Evolutionary conservation across 495 filamentous ascomycete genomes (phyloP).

Genomic region (Aspergillus incahuasiensis): DNA sequence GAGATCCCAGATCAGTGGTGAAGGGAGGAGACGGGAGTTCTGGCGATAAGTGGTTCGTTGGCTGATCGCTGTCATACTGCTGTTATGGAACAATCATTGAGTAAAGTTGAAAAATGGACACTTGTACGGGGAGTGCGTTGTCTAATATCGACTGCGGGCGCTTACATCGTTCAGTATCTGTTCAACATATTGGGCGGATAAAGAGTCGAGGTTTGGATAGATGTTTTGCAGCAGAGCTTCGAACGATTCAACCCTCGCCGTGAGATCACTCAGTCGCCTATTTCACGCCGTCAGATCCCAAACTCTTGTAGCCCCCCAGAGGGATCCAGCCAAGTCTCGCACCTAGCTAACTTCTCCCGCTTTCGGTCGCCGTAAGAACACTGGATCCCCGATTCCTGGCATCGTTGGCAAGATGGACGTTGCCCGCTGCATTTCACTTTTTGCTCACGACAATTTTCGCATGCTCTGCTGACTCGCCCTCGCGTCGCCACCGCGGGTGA

Average conservation of each 20-base stretch:
- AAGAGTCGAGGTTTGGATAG: slow-evolving; percentile 29
- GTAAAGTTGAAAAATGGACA: neutral
- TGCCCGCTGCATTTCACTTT: slow-evolving; percentile 61
- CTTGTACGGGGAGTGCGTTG: neutral
- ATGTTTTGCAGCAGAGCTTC: slow-evolving; percentile 37
- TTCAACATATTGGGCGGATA: slow-evolving; percentile 34
- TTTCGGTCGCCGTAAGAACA: slow-evolving; percentile 58
- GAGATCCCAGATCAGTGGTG: slow-evolving; percentile 35
- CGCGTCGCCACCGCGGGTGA: slow-evolving; percentile 27
- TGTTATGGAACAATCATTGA: slow-evolving; percentile 6
- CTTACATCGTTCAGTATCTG: slow-evolving; percentile 32
- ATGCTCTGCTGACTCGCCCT: slow-evolving; percentile 51
- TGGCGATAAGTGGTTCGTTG: slow-evolving; percentile 14
- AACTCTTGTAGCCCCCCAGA: neutral
- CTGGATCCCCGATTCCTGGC: slow-evolving; percentile 43
- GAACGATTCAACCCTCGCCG: slow-evolving; percentile 28
- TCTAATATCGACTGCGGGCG: neutral
- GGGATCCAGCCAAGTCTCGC: slow-evolving; percentile 13
- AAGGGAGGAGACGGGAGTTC: slow-evolving; percentile 16
- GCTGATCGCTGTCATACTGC: slow-evolving; percentile 10
- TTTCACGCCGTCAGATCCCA: slow-evolving; percentile 17
- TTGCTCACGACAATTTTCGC: slow-evolving; percentile 69
- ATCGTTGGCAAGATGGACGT: slow-evolving; percentile 53
- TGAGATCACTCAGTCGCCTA: slow-evolving; percentile 41
- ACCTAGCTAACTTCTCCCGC: slow-evolving; percentile 55